Evolutionary conservation across 164 flowering plant genomes (phyloP), one percentile per base, ranked within the genome.

Genomic region (Santalum album): DNA sequence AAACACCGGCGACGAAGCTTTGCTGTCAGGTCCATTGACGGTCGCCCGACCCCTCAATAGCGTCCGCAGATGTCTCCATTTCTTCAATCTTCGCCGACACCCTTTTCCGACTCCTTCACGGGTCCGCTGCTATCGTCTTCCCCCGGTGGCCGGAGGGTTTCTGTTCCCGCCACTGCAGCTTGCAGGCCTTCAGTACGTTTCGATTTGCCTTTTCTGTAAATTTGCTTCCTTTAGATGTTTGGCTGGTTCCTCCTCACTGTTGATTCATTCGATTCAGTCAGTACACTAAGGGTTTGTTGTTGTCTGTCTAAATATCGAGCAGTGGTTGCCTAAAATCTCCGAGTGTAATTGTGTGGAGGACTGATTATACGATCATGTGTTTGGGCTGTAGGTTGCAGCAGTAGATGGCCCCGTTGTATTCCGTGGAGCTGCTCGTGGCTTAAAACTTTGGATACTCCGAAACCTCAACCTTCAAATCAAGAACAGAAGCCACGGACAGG

Each of bases 361-460:
- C n/a, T n/a, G n/a, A n/a, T n/a, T n/a, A n/a, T n/a, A n/a, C n/a
- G n/a, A n/a, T n/a, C n/a, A n/a, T n/a, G n/a, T n/a, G n/a, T n/a
- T n/a, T n/a, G n/a, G n/a, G n/a, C n/a, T n/a, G n/a, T n/a, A n/a
- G n/a, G n/a, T n/a, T n/a, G n/a, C n/a, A n/a, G n/a, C n/a, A n/a
- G 51, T 39, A 25, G 54, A 51, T 56, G 49, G 72, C 42, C 32
- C 23, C 43, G 45, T 65, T 58, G 50, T 53, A 46, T 56, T 43
- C 24, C 26, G 46, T 71, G 69, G 71, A 22, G 35, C 54, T 42
- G 64, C 54, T 61, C 62, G 67, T 59, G 74, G 80, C 21, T 57
- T 78, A 19, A 72, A 70, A 26, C 53, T 56, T 26, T 69, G 73
- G 72, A 66, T 76, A 18, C 58, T 58, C 52, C 47, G 71, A 55